A percentile compares a stretch with the other conserved stretches of the same genome.
Conservation (phyloP, 2,329 filamentous ascomycete species). For the Monosporascus ibericus region DNA sequence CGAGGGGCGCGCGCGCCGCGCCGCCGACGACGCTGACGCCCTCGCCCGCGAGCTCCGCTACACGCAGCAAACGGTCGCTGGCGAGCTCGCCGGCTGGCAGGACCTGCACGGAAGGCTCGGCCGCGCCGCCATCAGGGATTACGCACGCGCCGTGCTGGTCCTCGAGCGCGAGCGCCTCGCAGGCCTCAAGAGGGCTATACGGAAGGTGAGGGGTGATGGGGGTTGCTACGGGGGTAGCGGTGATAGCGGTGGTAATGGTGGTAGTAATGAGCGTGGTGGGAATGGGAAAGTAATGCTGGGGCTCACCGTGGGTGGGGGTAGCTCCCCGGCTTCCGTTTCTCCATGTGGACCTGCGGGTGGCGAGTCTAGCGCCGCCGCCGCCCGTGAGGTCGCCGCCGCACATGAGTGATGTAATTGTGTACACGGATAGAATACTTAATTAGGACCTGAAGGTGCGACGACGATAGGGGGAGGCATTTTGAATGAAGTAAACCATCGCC, state of each 20-base stretch:
- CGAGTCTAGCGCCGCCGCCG: conserved; percentile 15
- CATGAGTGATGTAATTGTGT: conserved; percentile 13
- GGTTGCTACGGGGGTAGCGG: neutral
- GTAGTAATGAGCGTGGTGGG: neutral
- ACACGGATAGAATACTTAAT: conserved; percentile 5
- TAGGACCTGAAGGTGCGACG: no score
- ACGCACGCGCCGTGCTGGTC: conserved; percentile 74
- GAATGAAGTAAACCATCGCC: no score
- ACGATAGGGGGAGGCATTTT: no score
- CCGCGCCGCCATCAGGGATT: conserved; percentile 64
- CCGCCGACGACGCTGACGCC: conserved; percentile 62
- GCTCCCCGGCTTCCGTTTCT: neutral
- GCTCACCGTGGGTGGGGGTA: neutral
- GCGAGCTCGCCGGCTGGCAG: conserved; percentile 90
- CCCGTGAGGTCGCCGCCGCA: conserved; percentile 8
- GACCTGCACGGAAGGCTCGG: conserved; percentile 78
- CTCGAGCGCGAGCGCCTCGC: conserved; percentile 74
- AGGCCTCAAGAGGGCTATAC: conserved; percentile 72
- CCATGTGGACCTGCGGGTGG: conserved; percentile 4
- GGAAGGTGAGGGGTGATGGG: conserved; percentile 42
- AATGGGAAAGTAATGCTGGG: neutral
- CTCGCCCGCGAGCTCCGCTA: conserved; percentile 80
- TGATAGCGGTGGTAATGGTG: neutral
- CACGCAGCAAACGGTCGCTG: conserved; percentile 88
- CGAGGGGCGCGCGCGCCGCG: conserved; percentile 69